These are phyloP conservation scores for Xerocomus nothofagi DNA, from an alignment of 1,284 basidiomycete genomes.

Conservation along the genomic window DNA sequence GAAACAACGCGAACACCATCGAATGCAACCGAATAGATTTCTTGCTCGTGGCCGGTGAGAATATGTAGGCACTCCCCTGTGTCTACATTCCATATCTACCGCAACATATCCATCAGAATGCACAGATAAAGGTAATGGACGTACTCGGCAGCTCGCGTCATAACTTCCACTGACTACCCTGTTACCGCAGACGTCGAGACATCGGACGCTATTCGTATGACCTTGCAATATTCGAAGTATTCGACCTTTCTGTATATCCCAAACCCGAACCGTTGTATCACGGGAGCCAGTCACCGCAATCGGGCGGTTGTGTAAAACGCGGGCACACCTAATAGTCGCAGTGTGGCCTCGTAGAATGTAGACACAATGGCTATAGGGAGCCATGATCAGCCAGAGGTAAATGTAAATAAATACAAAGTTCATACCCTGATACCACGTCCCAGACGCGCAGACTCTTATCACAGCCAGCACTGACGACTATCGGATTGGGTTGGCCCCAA, in stretches of 20 bases:
- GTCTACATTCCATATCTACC: slow-evolving; percentile 80
- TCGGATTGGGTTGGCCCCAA: slow-evolving; percentile 61
- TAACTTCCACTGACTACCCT: slow-evolving; percentile 88
- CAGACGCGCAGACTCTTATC: slow-evolving; percentile 90
- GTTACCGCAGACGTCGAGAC: slow-evolving; percentile 84
- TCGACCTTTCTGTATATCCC: slow-evolving; percentile 86
- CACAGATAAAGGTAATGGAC: slow-evolving; percentile 30
- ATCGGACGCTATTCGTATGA: slow-evolving; percentile 83
- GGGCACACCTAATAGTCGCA: slow-evolving; percentile 90
- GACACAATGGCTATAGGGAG: slow-evolving; percentile 62
- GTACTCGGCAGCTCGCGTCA: slow-evolving; percentile 78
- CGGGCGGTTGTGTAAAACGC: slow-evolving; percentile 84
- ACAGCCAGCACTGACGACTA: slow-evolving; percentile 91
- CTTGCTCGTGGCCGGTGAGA: slow-evolving; percentile 86
- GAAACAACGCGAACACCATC: slow-evolving; percentile 86
- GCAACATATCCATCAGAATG: not conserved
- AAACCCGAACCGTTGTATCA: slow-evolving; percentile 85
- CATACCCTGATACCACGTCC: slow-evolving; percentile 84
- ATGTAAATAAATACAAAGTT: not conserved
- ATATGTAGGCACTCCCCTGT: slow-evolving; percentile 85
- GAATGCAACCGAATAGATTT: slow-evolving; percentile 93
- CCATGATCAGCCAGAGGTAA: slow-evolving; percentile 3
- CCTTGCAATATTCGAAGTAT: slow-evolving; percentile 73
- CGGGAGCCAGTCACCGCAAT: slow-evolving; percentile 90
- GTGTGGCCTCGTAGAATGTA: slow-evolving; percentile 84